Evolutionary conservation across 2,329 filamentous ascomycete species (phyloP).

Genomic region (Epichloe elymi): DNA sequence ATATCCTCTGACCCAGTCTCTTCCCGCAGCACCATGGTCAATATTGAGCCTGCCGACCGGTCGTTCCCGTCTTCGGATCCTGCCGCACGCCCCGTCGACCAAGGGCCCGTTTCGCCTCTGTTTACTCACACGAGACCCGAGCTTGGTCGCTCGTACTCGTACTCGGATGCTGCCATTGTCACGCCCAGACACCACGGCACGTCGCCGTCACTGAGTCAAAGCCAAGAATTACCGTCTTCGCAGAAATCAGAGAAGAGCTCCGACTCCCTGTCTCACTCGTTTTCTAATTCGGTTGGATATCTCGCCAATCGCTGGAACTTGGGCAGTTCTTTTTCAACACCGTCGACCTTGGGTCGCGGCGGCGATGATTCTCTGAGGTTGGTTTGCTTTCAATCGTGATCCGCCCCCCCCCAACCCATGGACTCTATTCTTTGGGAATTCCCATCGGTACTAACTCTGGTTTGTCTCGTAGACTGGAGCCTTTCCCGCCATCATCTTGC

Average conservation of each 20-base stretch:
- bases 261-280: slow-evolving; percentile 23
- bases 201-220: slow-evolving; percentile 12
- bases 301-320: slow-evolving; percentile 45
- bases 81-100: slow-evolving; percentile 13
- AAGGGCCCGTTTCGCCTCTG: slow-evolving; percentile 13
- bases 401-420: not conserved
- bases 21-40: slow-evolving; percentile 14
- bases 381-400: not conserved
- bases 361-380: slow-evolving; percentile 35
- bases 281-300: slow-evolving; percentile 34
- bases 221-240: slow-evolving; percentile 14
- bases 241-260: slow-evolving; percentile 16
- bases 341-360: slow-evolving; percentile 25
- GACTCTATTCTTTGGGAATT: not conserved
- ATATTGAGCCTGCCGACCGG: slow-evolving; percentile 12
- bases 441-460: not conserved
- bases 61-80: slow-evolving; percentile 16
- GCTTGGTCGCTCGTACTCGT: slow-evolving; percentile 3
- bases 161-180: slow-evolving; percentile 13
- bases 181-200: slow-evolving; percentile 11
- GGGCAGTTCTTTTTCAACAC: slow-evolving; percentile 37
- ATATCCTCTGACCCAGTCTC: slow-evolving; percentile 32
- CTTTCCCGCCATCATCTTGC: slow-evolving; percentile 29
- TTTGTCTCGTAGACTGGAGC: slow-evolving; percentile 23
- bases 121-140: slow-evolving; percentile 3